Base-by-base conservation (phyloP, 2,329 filamentous ascomycete genomes). In the Thielaviopsis cerberus region DNA sequence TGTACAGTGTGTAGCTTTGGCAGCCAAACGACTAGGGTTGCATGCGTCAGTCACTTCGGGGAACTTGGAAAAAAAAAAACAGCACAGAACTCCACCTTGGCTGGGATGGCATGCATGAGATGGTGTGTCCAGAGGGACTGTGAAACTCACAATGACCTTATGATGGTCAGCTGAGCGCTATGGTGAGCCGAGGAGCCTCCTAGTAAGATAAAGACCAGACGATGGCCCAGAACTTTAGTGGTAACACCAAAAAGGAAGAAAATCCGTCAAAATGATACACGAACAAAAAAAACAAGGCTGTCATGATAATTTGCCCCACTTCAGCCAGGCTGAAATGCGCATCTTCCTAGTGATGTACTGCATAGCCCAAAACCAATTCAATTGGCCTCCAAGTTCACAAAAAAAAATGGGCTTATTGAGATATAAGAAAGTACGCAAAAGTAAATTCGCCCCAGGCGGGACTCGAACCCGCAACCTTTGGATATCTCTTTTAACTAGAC, bases 391-490 rank as follows among this genome's bases (percentile, higher is more conserved):
- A 30, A 17, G 20, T 26, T 23, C 22, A 25, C 48, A 51, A 51
- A 53, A 55, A 20, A 37, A 52, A 26, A 20, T 34, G 51, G 51
- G 51, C n/a, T n/a, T n/a, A n/a, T n/a, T n/a, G n/a, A n/a, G n/a
- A n/a, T n/a, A n/a, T n/a, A 55, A 26, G 22, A 22, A 51, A 8
- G 6, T 13, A 51, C 15, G n/a, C n/a, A 54, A 34, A 17, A 22
- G 10, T 51, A 7, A 23, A 8, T 15, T 15, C 61, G 61, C 61
- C 60, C 61, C 60, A 62, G 61, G 61, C 60, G 61, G 61, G 61
- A 59, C 57, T 62, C 61, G 61, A 62, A 62, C 61, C 61, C 61
- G 60, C 61, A 62, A 62, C 61, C 61, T 62, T 62, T 62, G 61
- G 61, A 62, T 62, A 13, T 30, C 54, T 56, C 8, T 27, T 55